These are phyloP conservation scores for Coemansia sp. DNA, from an alignment of 192 early-diverging fungal species.

Conservation along the genomic window DNA sequence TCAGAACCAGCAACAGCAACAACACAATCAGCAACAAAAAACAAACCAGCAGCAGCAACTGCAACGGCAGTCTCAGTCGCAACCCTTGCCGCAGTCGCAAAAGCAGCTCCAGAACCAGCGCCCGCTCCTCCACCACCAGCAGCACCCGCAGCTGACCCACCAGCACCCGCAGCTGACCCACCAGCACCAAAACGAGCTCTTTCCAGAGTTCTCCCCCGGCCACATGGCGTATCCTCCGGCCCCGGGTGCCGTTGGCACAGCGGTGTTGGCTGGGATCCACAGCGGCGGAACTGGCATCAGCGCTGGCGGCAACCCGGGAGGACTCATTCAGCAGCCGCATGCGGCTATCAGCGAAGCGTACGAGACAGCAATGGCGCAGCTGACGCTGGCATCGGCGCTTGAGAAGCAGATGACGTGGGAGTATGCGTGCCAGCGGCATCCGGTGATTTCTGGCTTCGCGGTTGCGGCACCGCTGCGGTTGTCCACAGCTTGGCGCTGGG, in stretches of 20 bases:
- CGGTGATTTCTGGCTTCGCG: slow-evolving; percentile 42
- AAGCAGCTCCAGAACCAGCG: slow-evolving; percentile 6
- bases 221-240: neutral
- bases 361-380: slow-evolving; percentile 11
- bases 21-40: slow-evolving; percentile 7
- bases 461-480: slow-evolving; percentile 32
- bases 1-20: neutral
- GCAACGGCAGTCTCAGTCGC: neutral
- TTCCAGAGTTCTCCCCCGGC: neutral
- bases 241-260: neutral
- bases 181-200: slow-evolving; percentile 10
- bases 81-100: slow-evolving; percentile 17
- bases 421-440: slow-evolving; percentile 46
- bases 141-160: neutral
- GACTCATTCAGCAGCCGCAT: neutral
- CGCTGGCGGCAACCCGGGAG: slow-evolving; percentile 8
- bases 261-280: slow-evolving; percentile 3
- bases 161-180: slow-evolving; percentile 12
- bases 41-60: neutral
- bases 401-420: slow-evolving; percentile 45
- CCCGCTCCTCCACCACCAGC: neutral
- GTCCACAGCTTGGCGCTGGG: slow-evolving; percentile 37
- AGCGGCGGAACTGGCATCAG: neutral
- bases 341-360: neutral
- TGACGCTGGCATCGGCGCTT: slow-evolving; percentile 22